These are phyloP conservation scores for Colletotrichum sidae DNA, from an alignment of 2,329 filamentous ascomycete genomes.

Conservation along the genomic window DNA sequence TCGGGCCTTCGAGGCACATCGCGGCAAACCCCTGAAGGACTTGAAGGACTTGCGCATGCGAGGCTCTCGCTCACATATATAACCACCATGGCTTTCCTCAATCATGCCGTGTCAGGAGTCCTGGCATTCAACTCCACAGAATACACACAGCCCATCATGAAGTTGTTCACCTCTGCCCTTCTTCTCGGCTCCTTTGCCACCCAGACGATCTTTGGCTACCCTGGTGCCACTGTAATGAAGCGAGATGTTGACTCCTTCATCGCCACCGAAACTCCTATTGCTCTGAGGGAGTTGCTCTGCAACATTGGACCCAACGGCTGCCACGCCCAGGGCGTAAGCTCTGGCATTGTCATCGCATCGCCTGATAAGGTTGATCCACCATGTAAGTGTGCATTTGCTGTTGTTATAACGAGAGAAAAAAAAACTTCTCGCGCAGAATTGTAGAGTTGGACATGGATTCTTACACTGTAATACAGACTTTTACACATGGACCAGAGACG, in stretches of 20 bases:
- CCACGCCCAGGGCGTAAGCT: conserved; percentile 57
- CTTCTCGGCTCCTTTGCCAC: conserved; percentile 63
- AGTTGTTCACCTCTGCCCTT: conserved; percentile 61
- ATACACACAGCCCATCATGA: conserved; percentile 57
- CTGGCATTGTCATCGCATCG: conserved; percentile 68
- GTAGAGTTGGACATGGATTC: background rate
- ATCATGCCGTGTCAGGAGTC: conserved; percentile 27
- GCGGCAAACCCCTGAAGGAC: conserved; percentile 1
- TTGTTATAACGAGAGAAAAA: no score
- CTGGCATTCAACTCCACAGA: conserved; percentile 34
- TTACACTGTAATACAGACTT: conserved; percentile 65
- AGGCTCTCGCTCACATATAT: conserved; percentile 19
- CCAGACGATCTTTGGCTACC: conserved; percentile 62
- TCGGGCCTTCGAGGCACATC: conserved; percentile 37
- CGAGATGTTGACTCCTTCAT: conserved; percentile 66
- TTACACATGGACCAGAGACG: conserved; percentile 83
- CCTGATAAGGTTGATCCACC: conserved; percentile 65
- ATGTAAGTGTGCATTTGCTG: conserved; percentile 55
- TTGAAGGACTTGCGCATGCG: background rate
- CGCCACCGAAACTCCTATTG: conserved; percentile 61
- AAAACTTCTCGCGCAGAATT: background rate
- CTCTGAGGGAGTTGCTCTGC: conserved; percentile 64
- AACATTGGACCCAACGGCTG: conserved; percentile 70
- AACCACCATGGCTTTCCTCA: conserved; percentile 33
- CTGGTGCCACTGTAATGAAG: conserved; percentile 56